phyloP scores from a whole-genome alignment of 2,329 filamentous ascomycete genomes.

The Polytolypa hystricis region DNA sequence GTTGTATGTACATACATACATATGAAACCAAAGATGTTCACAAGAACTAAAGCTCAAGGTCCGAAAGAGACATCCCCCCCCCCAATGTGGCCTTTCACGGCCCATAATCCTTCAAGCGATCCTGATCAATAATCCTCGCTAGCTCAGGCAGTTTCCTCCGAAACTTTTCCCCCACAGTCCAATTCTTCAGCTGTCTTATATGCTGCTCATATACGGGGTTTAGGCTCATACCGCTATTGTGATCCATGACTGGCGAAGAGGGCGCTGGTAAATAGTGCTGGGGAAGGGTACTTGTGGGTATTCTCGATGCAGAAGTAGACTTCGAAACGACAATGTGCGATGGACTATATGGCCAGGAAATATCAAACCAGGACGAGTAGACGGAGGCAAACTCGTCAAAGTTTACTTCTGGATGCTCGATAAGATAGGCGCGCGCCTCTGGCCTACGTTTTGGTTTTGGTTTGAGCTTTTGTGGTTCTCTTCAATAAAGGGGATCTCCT shows the following conservation, averaged over 20 bases:
- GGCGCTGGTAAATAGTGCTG: not conserved
- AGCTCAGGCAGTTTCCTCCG: not conserved
- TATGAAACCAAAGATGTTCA: too few species aligned
- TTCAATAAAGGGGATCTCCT: too few species aligned
- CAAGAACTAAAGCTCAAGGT: too few species aligned
- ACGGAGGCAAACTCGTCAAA: not conserved
- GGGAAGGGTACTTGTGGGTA: too few species aligned
- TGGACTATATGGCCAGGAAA: not conserved
- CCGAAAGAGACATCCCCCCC: too few species aligned
- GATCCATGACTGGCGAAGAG: not conserved
- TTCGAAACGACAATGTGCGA: not conserved
- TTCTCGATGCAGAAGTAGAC: not conserved
- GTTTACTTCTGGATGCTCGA: not conserved
- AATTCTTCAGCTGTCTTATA: not conserved
- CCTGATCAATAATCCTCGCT: not conserved
- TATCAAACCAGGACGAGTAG: not conserved
- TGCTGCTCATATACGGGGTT: not conserved
- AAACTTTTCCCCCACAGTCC: not conserved
- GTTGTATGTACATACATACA: too few species aligned
- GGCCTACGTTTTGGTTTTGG: too few species aligned
- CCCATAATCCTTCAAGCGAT: not conserved
- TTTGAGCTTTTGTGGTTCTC: too few species aligned
- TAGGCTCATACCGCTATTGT: not conserved
- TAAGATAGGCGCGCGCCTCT: not conserved
- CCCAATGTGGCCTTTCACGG: too few species aligned